A percentile compares a stretch with the other conserved stretches of the same genome.
These are phyloP conservation scores for Pseudonitzschia pungens DNA, from an alignment of 108 stramenopile genomes.

Conservation along the genomic window DNA sequence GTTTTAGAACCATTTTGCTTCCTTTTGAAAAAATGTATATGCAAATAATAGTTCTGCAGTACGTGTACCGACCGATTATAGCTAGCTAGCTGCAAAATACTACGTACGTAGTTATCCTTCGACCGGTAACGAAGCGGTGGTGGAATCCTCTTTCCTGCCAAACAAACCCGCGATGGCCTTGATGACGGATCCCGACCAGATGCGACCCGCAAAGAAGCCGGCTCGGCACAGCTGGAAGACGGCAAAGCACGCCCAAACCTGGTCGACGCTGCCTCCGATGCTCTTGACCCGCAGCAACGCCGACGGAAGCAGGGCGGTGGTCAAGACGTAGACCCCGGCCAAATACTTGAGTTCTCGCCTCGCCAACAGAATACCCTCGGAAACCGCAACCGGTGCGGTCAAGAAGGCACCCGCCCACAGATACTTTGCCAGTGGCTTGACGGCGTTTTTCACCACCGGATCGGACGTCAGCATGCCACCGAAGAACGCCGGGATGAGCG, in stretches of 20 bases:
- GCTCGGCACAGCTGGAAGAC: slow-evolving; percentile 83
- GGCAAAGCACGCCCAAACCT: slow-evolving; percentile 84
- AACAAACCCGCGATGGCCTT: neutral
- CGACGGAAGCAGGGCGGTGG: slow-evolving; percentile 73
- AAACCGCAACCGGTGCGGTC: slow-evolving; percentile 85
- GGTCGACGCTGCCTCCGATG: slow-evolving; percentile 63
- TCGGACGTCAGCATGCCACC: slow-evolving; percentile 71
- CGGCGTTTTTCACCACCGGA: slow-evolving; percentile 59
- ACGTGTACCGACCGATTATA: too few relatives aligned
- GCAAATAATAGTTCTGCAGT: too few relatives aligned
- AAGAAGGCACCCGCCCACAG: slow-evolving; percentile 70
- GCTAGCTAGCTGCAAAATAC: too few relatives aligned
- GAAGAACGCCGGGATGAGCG: slow-evolving; percentile 63
- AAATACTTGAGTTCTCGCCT: slow-evolving; percentile 69
- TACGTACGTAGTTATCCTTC: neutral
- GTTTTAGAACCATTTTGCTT: neutral
- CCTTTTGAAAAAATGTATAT: too few relatives aligned
- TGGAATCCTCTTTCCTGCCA: neutral
- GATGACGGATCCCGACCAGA: slow-evolving; percentile 44
- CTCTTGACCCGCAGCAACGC: slow-evolving; percentile 63
- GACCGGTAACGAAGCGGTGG: too few relatives aligned
- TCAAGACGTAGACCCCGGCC: slow-evolving; percentile 70
- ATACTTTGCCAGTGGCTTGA: slow-evolving; percentile 70
- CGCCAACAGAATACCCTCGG: slow-evolving; percentile 81
- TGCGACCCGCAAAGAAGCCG: slow-evolving; percentile 66